phyloP scores from a whole-genome alignment of 2,329 filamentous ascomycete species.

The Neofusicoccum laricinum region DNA sequence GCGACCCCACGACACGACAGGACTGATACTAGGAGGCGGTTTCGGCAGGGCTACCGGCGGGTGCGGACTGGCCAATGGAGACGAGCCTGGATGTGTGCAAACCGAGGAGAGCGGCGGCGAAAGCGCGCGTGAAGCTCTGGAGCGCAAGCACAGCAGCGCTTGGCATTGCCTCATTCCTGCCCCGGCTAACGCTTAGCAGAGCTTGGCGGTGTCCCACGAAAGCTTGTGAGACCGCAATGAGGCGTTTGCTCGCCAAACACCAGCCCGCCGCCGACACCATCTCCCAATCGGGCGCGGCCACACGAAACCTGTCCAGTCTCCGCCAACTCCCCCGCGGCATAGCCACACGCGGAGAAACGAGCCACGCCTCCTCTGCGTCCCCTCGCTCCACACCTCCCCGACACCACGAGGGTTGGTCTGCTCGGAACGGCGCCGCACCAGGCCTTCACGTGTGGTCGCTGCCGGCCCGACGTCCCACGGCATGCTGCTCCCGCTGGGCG shows the following conservation, averaged over 20 bases:
- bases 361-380: not conserved
- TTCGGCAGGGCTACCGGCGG: not conserved
- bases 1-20: not conserved
- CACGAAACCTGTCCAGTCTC: not conserved
- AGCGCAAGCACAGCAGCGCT: not conserved
- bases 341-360: not conserved
- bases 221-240: conserved; percentile 9
- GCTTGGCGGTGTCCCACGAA: conserved; percentile 12
- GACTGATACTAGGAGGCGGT: conserved; percentile 6
- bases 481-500: not conserved
- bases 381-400: not conserved
- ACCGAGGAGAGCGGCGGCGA: not conserved
- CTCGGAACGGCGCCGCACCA: not conserved
- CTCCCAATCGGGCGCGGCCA: not conserved
- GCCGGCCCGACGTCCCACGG: not conserved
- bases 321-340: not conserved
- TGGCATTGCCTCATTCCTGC: conserved; percentile 1
- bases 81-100: not conserved
- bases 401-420: not conserved
- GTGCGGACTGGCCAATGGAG: not conserved
- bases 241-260: conserved; percentile 1
- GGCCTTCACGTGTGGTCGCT: not conserved
- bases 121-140: not conserved
- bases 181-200: not conserved
- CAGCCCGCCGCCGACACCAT: not conserved